Conservation (phyloP, 2,329 filamentous ascomycete genomes). For the Colletotrichum navitas region DNA sequence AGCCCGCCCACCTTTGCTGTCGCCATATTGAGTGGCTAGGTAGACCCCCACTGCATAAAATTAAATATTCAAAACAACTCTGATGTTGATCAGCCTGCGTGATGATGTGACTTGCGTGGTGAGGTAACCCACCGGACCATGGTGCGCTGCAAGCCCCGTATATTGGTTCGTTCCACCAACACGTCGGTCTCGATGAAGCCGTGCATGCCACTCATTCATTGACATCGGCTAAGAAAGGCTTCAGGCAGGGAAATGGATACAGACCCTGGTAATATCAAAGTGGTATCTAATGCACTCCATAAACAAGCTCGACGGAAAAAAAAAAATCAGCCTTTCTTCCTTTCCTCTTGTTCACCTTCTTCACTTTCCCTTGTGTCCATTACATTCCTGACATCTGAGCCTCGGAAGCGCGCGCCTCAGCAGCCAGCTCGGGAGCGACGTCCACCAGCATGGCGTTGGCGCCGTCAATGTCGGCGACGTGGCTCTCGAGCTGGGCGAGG, state of each 20-base stretch:
- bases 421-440: constrained; percentile 62
- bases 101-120: neutral
- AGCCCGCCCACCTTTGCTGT: neutral
- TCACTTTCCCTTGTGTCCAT: neutral
- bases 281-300: constrained; percentile 9
- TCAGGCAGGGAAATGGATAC: neutral
- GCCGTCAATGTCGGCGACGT: constrained; percentile 66
- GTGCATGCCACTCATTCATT: neutral
- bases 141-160: neutral
- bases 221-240: neutral
- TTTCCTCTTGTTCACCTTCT: neutral
- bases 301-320: neutral
- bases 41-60: neutral
- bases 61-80: neutral
- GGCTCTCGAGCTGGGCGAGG: constrained; percentile 62
- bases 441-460: constrained; percentile 63
- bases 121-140: neutral
- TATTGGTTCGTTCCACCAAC: too few relatives aligned
- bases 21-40: neutral
- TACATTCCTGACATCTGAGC: constrained; percentile 52
- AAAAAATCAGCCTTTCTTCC: too few relatives aligned
- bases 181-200: neutral
- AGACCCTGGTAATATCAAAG: neutral
- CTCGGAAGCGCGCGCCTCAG: constrained; percentile 62
- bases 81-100: too few relatives aligned